These are phyloP conservation scores for Sedum album DNA, from an alignment of 164 flowering plant genomes.

Conservation along the genomic window DNA sequence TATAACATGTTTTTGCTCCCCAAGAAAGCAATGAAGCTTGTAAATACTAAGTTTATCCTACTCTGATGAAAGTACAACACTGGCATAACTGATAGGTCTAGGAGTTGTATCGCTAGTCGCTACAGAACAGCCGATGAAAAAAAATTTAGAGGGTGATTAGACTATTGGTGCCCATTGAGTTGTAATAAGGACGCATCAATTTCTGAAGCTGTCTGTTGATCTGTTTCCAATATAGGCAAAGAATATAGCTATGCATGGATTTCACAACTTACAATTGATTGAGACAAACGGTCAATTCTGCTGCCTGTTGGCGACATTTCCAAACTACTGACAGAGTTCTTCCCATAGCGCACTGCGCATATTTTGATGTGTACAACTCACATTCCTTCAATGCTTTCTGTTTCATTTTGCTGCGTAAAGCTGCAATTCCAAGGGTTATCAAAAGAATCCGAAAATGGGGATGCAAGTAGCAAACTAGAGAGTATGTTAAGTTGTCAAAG, in stretches of 20 bases:
- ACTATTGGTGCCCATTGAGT: background rate
- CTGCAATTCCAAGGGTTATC: constrained; percentile 26
- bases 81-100: background rate
- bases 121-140: no score
- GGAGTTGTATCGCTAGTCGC: background rate
- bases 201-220: no score
- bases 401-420: constrained; percentile 95
- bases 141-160: background rate
- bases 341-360: constrained; percentile 79
- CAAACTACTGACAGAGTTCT: constrained; percentile 73
- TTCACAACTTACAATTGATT: constrained; percentile 65
- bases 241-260: background rate
- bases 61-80: background rate
- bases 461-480: background rate
- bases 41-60: background rate
- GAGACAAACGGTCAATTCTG: constrained; percentile 69
- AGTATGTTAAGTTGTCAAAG: background rate
- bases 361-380: constrained; percentile 45
- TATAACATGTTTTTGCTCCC: background rate
- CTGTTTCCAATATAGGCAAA: no score
- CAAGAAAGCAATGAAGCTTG: background rate
- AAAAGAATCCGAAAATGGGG: background rate
- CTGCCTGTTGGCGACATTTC: constrained; percentile 76
- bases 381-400: constrained; percentile 84
- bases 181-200: background rate